A percentile compares a stretch with the other conserved stretches of the same genome.
Conservation (phyloP, 768 basidiomycete genomes). For the Suillus discolor region DNA sequence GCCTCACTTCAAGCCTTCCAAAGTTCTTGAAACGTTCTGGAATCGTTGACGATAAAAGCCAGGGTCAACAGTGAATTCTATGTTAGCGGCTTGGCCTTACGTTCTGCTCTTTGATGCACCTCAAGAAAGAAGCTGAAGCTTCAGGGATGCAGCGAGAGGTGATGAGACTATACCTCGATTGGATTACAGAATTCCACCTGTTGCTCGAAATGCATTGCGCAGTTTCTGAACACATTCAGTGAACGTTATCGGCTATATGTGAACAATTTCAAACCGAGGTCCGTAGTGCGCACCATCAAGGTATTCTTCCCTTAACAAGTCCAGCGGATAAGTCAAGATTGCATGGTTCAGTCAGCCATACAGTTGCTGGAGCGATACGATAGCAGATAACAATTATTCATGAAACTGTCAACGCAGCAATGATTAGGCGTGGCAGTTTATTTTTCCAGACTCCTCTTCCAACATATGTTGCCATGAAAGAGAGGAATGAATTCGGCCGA, state of each 20-base stretch:
- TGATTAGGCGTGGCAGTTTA: not conserved
- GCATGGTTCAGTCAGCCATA: not conserved
- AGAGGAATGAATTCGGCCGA: not conserved
- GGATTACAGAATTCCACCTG: not conserved
- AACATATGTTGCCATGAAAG: too few relatives aligned
- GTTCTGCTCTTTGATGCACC: not conserved
- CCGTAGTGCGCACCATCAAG: not conserved
- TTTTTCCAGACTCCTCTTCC: not conserved
- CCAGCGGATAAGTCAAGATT: not conserved
- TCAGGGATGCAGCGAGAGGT: not conserved
- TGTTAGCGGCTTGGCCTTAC: not conserved
- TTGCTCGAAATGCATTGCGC: not conserved
- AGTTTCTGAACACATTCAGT: not conserved
- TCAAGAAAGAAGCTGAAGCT: not conserved
- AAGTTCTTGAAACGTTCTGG: not conserved
- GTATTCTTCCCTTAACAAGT: not conserved
- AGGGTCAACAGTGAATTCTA: not conserved
- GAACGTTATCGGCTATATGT: not conserved
- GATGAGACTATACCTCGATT: not conserved
- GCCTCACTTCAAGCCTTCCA: not conserved
- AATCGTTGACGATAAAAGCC: not conserved
- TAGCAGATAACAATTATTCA: not conserved
- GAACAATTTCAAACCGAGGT: not conserved
- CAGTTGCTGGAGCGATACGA: not conserved
- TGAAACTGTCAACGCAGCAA: not conserved